Conservation (phyloP, 768 basidiomycete genomes). For the Scleroderma bovista region DNA sequence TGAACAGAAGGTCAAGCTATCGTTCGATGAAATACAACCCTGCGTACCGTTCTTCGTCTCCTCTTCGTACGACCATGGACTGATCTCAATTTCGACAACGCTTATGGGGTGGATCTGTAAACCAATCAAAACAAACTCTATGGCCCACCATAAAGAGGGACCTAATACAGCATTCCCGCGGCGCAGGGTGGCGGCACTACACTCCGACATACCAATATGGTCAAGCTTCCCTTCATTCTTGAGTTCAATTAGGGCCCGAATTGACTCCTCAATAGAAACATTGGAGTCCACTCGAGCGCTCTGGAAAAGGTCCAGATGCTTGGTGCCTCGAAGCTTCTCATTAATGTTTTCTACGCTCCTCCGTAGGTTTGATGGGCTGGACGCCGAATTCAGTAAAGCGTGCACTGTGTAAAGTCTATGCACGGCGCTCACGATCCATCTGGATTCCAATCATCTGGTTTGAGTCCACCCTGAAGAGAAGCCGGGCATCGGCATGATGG, state of each 20-base stretch:
- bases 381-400: constrained; percentile 10
- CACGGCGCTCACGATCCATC: constrained; percentile 26
- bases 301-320: constrained; percentile 58
- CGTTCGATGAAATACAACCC: neutral
- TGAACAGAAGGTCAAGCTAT: constrained; percentile 4
- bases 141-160: neutral
- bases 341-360: constrained; percentile 44
- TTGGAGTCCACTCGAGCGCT: constrained; percentile 42
- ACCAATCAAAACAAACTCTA: neutral
- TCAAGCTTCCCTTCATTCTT: constrained; percentile 29
- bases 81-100: constrained; percentile 63
- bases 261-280: constrained; percentile 41
- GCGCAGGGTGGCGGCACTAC: constrained; percentile 41
- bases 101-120: constrained; percentile 48
- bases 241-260: constrained; percentile 38
- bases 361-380: constrained; percentile 36
- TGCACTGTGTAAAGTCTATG: constrained; percentile 19
- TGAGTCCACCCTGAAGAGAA: constrained; percentile 16
- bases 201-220: constrained; percentile 54
- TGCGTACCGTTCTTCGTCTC: constrained; percentile 39
- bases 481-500: neutral
- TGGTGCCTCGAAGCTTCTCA: constrained; percentile 42
- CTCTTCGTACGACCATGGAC: constrained; percentile 53
- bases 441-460: neutral
- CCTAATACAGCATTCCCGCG: constrained; percentile 28